Evolutionary conservation across 495 filamentous ascomycete genomes (phyloP), one percentile per base, ranked within the genome.

Genomic region (Penicillium macrosclerotiorum): DNA sequence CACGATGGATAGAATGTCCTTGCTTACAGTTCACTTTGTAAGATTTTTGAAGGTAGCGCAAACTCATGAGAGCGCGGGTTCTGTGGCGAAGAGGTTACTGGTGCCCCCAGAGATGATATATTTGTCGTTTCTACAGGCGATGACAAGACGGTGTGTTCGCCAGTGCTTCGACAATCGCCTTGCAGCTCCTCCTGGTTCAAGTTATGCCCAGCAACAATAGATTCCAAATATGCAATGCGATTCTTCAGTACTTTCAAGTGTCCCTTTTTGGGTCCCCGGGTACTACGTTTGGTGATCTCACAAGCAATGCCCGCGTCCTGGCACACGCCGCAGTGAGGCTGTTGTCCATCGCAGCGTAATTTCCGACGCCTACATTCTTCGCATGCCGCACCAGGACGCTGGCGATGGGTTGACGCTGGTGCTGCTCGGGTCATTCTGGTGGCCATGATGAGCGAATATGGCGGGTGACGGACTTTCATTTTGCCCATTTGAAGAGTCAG

Each of bases 261-360:
- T 12, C 78, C 76, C 39, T 75, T 79, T 42, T 78, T 75, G 0
- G 78, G 78, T 0, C 78, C 77, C 6, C 78, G 58, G 19, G 67
- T 63, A 17, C 66, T 60, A 9, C 73, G 73, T 0, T 60, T 47
- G 24, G 71, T 71, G 23, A 76, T 65, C 34, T 73, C 68, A 56
- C 77, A 81, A 17, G 59, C 51, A 24, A 75, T 60, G 7, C 70
- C 73, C n/a, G 67, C 62, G 18, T 77, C 72, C 14, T 59, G 65
- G 46, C 75, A 82, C 1, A 72, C 71, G 23, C 72, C 63, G 54
- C 78, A 81, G 46, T 60, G 56, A 2, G 77, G 76, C 8, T 69
- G 69, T 22, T 74, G 65, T 23, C 77, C 65, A 51, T 82, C 77
- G 56, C 74, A 80, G 5, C 67, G 65, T 6, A 68, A 57, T 42